phyloP scores from a whole-genome alignment of 371 early-diverging fungal species.

The Mucor sp. region DNA sequence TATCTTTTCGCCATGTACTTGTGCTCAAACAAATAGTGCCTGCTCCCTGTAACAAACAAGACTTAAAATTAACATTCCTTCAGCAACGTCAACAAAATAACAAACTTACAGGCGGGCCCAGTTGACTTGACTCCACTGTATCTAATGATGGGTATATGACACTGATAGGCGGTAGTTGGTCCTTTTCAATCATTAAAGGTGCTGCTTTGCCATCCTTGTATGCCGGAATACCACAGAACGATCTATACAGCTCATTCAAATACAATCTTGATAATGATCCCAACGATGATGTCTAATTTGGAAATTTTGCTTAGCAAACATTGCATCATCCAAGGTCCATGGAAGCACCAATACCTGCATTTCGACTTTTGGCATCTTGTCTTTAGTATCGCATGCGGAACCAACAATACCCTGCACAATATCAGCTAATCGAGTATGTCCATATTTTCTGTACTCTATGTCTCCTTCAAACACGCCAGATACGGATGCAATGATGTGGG shows the following conservation, averaged over 20 bases:
- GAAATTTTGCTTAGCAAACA: neutral
- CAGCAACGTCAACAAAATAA: neutral
- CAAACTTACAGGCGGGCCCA: slow-evolving; percentile 40
- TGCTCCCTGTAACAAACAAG: slow-evolving; percentile 34
- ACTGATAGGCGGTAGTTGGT: slow-evolving; percentile 35
- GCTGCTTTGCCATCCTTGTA: slow-evolving; percentile 2
- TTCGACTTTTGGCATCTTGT: slow-evolving; percentile 32
- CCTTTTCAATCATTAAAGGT: neutral
- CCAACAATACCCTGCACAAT: slow-evolving; percentile 28
- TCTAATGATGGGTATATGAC: slow-evolving; percentile 35
- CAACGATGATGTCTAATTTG: slow-evolving; percentile 46
- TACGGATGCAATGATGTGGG: slow-evolving; percentile 44
- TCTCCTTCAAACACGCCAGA: slow-evolving; percentile 45
- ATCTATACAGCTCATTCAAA: slow-evolving; percentile 39
- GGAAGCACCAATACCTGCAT: slow-evolving; percentile 38
- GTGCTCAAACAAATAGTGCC: slow-evolving; percentile 42
- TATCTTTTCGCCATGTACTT: slow-evolving; percentile 35
- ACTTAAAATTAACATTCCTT: neutral
- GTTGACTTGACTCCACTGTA: slow-evolving; percentile 32
- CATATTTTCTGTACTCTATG: slow-evolving; percentile 31
- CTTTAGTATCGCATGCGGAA: slow-evolving; percentile 6
- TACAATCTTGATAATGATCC: slow-evolving; percentile 32
- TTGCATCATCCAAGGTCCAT: neutral
- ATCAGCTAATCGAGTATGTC: slow-evolving; percentile 42
- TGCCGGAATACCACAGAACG: slow-evolving; percentile 41